These are phyloP conservation scores for Penicillium waksmanii DNA, from an alignment of 495 filamentous ascomycete species.

Conservation along the genomic window DNA sequence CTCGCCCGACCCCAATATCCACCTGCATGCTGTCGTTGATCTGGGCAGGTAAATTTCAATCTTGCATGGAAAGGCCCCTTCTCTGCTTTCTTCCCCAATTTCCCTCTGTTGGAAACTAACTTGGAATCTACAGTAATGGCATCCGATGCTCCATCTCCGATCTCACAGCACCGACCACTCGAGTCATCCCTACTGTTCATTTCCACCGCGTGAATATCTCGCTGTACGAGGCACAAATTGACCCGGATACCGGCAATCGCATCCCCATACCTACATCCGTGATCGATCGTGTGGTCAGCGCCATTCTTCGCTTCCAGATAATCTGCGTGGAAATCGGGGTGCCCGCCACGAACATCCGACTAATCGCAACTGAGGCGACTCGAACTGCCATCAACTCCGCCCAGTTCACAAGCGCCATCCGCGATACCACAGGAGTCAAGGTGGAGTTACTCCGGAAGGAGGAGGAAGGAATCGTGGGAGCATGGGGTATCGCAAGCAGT, in stretches of 20 bases:
- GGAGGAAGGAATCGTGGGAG: constrained; percentile 81
- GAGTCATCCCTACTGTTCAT: constrained; percentile 77
- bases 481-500: constrained; percentile 80
- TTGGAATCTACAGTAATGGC: constrained; percentile 69
- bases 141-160: constrained; percentile 92
- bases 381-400: constrained; percentile 75
- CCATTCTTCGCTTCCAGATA: constrained; percentile 69
- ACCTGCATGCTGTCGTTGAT: constrained; percentile 35
- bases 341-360: constrained; percentile 60
- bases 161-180: constrained; percentile 67
- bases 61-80: neutral
- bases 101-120: neutral
- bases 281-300: constrained; percentile 64
- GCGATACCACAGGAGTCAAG: constrained; percentile 59
- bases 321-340: constrained; percentile 76
- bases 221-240: constrained; percentile 82
- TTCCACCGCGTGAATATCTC: constrained; percentile 79
- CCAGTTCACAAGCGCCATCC: constrained; percentile 67
- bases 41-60: constrained; percentile 33
- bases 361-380: constrained; percentile 90
- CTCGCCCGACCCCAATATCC: constrained; percentile 12
- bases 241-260: constrained; percentile 39
- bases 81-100: neutral
- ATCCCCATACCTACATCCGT: constrained; percentile 64
- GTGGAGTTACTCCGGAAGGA: constrained; percentile 76